Evolutionary conservation across 2,329 filamentous ascomycete genomes (phyloP).

Genomic region (Fusarium foetens): DNA sequence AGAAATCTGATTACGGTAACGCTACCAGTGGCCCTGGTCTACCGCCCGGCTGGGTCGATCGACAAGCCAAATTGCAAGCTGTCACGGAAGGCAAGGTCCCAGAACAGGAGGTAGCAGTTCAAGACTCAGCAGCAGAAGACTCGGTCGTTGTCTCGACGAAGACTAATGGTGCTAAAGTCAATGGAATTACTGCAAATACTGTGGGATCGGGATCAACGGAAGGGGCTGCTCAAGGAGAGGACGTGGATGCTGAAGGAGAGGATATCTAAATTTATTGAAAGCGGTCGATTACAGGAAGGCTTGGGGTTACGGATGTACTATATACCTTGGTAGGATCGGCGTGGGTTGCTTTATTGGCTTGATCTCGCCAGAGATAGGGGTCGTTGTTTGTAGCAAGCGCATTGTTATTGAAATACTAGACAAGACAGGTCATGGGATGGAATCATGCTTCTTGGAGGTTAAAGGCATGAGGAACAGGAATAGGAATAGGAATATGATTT

Average conservation of each 20-base stretch:
- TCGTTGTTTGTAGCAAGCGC: conserved; percentile 31
- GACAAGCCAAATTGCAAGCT: conserved; percentile 31
- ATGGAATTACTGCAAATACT: conserved; percentile 19
- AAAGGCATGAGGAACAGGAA: background rate
- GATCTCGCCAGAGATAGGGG: conserved; percentile 12
- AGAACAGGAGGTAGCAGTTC: conserved; percentile 16
- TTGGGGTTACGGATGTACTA: conserved; percentile 32
- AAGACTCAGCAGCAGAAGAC: conserved; percentile 46
- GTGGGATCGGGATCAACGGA: conserved; percentile 15
- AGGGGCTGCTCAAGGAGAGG: conserved; percentile 36
- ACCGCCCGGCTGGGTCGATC: conserved; percentile 65
- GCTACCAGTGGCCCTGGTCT: conserved; percentile 72
- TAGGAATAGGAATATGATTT: background rate
- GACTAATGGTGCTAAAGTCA: conserved; percentile 35
- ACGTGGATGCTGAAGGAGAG: conserved; percentile 51
- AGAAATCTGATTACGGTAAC: conserved; percentile 74
- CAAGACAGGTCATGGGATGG: conserved; percentile 1
- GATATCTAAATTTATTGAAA: conserved; percentile 43
- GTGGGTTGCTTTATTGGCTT: conserved; percentile 24
- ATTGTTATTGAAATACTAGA: conserved; percentile 30
- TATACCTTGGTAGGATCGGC: conserved; percentile 35
- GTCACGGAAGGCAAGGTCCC: conserved; percentile 30
- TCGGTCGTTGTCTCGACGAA: conserved; percentile 48
- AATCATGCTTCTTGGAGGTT: background rate
- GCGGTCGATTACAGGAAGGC: background rate